These are phyloP conservation scores for Teunomyces barrocoloradensis DNA, from an alignment of 805 yeast genomes.

Conservation along the genomic window DNA sequence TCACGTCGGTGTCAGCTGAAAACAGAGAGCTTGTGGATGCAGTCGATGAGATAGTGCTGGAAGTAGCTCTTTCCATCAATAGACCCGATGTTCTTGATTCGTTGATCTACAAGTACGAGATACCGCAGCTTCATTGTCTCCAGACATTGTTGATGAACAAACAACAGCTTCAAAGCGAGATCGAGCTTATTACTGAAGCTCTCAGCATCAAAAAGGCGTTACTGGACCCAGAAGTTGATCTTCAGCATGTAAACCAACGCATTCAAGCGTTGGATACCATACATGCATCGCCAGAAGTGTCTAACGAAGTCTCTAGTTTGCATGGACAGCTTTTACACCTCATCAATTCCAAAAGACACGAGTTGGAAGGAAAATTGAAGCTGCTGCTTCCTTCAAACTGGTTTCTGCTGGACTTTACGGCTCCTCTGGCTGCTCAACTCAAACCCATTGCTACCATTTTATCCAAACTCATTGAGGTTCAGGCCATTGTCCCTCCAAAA, in stretches of 20 bases:
- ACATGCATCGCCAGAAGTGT: not conserved
- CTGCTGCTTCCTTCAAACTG: slow-evolving; percentile 2
- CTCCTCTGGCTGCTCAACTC: not conserved
- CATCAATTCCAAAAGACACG: not conserved
- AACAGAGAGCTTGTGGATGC: slow-evolving; percentile 13
- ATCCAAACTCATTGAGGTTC: slow-evolving; percentile 27
- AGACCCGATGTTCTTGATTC: not conserved
- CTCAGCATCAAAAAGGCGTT: not conserved
- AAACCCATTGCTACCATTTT: not conserved
- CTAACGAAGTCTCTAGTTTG: not conserved
- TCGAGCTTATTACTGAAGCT: not conserved
- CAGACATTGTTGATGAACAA: not conserved
- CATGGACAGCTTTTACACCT: not conserved
- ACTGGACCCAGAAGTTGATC: not conserved
- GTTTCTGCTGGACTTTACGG: not conserved
- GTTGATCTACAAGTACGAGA: not conserved
- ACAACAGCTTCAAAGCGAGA: not conserved
- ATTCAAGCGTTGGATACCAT: not conserved
- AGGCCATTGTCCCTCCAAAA: slow-evolving; percentile 24
- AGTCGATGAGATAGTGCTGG: not conserved
- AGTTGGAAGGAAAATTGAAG: not conserved
- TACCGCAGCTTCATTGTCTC: not conserved
- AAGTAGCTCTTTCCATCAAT: not conserved
- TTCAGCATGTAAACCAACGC: not conserved
- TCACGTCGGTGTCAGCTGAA: not conserved